Base-by-base conservation (phyloP, 2,329 filamentous ascomycete species). In the Penicillium hesseltinei region DNA sequence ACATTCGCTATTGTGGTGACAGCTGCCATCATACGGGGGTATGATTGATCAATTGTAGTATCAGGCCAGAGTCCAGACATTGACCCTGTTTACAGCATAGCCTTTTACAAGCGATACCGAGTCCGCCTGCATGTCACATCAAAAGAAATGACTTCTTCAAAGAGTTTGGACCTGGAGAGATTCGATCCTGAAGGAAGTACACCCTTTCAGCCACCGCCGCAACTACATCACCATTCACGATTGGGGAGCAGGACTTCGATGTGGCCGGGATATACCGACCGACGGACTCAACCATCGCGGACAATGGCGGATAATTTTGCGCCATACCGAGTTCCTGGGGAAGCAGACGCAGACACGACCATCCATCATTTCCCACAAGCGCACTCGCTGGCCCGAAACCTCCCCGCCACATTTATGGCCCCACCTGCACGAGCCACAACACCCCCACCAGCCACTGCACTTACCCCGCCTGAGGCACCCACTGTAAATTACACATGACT, bases 61-160 rank as follows among this genome's bases (percentile, higher is more conserved):
- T 42, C 19, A 31, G 15, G 36, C 10, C 23, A 17, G 27, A 31
- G 15, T 31, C 10, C 23, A 17, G 27, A 23, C 3, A 35, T 39
- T 59, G 17, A 61, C 42, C 23, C 1, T 13, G 23, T 15, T 19
- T 33, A 23, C 25, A 60, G 57, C n/a, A 10, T 51, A 15, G 19
- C 47, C 7, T 61, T 66, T 29, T 66, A 58, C 47, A 62, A 23
- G 29, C 46, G 50, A n/a, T 59, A 66, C 40, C 58, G 52, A 53
- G 38, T 63, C 29, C 60, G 35, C 9, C n/a, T 65, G 15, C 57
- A 65, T 8, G 49, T 65, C 35, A 58, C 46, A 11, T 45, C 39
- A 43, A 64, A 58, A 39, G 48, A 17, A 6, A 25, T 19, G 2
- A 40, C 51, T 19, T n/a, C 44, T n/a, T 19, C 39, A 10, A 42